Percentiles rank a stretch among this genome's conserved stretches.
Conservation (phyloP, 1,284 basidiomycete species). For the Trichosporon ovoides region DNA sequence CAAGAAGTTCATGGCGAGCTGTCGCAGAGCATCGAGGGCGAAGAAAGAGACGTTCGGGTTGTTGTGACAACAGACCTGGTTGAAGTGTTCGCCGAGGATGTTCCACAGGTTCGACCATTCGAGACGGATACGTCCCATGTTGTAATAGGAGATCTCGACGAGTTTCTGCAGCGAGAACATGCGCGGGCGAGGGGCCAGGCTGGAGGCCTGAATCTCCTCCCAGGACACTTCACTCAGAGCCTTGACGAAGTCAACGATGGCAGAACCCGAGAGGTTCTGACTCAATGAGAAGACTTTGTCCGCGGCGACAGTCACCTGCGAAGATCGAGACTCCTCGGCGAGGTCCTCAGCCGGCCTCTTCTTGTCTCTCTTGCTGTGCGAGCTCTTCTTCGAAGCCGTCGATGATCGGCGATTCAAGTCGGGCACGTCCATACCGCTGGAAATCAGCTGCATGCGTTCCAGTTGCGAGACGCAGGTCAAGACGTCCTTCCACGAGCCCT, state of each 20-base stretch:
- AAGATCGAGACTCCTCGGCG: slow-evolving; percentile 92
- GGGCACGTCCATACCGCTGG: slow-evolving; percentile 73
- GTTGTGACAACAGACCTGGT: slow-evolving; percentile 97
- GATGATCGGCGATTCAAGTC: slow-evolving; percentile 57
- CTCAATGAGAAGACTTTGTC: slow-evolving; percentile 99
- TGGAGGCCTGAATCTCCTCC: slow-evolving; percentile 98
- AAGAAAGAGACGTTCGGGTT: slow-evolving; percentile 97
- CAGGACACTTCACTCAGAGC: slow-evolving; percentile 96
- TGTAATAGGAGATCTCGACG: slow-evolving; percentile 99
- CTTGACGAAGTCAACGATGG: slow-evolving; percentile 96
- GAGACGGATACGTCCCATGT: slow-evolving; percentile 96
- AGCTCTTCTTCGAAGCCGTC: slow-evolving; percentile 11
- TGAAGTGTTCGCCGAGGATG: slow-evolving; percentile 97
- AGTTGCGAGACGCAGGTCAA: slow-evolving; percentile 92
- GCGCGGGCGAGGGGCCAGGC: slow-evolving; percentile 84
- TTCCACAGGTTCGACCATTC: slow-evolving; percentile 99
- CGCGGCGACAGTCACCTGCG: slow-evolving; percentile 95
- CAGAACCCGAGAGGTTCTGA: slow-evolving; percentile 87
- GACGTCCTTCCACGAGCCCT: slow-evolving; percentile 90
- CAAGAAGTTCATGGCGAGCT: slow-evolving; percentile 96
- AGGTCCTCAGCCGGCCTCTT: slow-evolving; percentile 76
- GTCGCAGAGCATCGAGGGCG: slow-evolving; percentile 93
- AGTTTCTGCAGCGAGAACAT: slow-evolving; percentile 97
- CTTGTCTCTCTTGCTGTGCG: slow-evolving; percentile 9
- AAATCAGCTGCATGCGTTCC: slow-evolving; percentile 95